phyloP scores from a whole-genome alignment of 2,329 filamentous ascomycete genomes.

The Microascus cirrosus region DNA sequence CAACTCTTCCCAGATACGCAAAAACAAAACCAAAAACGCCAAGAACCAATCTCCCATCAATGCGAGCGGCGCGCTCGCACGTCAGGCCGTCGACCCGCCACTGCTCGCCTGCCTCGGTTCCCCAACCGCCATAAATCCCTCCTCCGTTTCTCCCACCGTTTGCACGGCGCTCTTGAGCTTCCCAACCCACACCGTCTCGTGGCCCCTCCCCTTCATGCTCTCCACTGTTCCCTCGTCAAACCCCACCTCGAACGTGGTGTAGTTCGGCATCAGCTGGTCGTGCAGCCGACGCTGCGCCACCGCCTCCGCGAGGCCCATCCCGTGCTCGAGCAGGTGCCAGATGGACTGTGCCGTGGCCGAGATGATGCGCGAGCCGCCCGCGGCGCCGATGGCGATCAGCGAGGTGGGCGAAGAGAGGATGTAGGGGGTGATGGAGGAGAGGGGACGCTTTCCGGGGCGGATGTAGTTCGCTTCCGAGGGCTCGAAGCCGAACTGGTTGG shows the following conservation, averaged over 20 bases:
- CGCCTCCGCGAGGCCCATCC: slow-evolving; percentile 46
- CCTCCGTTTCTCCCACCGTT: slow-evolving; percentile 50
- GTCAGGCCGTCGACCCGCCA: slow-evolving; percentile 43
- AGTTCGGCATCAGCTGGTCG: slow-evolving; percentile 70
- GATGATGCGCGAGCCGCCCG: slow-evolving; percentile 75
- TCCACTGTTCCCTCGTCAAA: slow-evolving; percentile 56
- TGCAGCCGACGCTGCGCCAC: slow-evolving; percentile 60
- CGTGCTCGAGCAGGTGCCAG: slow-evolving; percentile 59
- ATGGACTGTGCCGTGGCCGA: slow-evolving; percentile 66
- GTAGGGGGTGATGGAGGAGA: slow-evolving; percentile 72
- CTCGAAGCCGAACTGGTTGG: slow-evolving; percentile 77
- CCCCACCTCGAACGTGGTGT: slow-evolving; percentile 52
- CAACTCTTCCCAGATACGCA: background rate
- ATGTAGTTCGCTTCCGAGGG: slow-evolving; percentile 76
- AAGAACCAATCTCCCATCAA: background rate
- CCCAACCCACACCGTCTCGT: slow-evolving; percentile 60
- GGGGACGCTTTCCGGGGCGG: slow-evolving; percentile 65
- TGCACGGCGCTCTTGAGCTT: slow-evolving; percentile 60
- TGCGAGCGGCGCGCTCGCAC: background rate
- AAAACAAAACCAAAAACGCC: background rate
- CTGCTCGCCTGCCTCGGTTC: slow-evolving; percentile 67
- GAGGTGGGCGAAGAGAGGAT: slow-evolving; percentile 57
- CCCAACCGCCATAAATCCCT: slow-evolving; percentile 65
- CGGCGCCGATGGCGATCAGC: slow-evolving; percentile 61
- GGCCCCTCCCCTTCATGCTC: slow-evolving; percentile 52